phyloP scores from a whole-genome alignment of 2,329 filamentous ascomycete genomes.

The Taxawa tesnikishii region DNA sequence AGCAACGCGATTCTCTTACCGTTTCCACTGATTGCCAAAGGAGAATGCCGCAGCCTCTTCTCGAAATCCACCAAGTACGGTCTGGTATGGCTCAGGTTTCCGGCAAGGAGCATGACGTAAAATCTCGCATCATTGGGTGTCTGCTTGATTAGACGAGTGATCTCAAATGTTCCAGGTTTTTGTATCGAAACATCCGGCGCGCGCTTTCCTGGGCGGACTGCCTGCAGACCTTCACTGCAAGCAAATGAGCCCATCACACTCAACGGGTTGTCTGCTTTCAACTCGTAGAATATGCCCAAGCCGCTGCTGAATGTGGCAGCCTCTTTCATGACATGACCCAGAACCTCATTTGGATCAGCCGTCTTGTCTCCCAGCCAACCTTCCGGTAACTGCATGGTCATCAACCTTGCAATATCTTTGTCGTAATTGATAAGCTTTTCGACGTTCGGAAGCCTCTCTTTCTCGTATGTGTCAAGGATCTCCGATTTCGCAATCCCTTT shows the following conservation, averaged over 20 bases:
- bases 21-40: too few relatives aligned
- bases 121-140: constrained; percentile 32
- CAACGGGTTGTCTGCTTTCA: constrained; percentile 5
- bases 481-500: constrained; percentile 7
- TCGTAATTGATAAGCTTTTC: constrained; percentile 13
- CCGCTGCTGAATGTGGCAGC: constrained; percentile 13
- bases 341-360: constrained; percentile 10
- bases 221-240: background rate
- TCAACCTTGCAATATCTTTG: constrained; percentile 11
- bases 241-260: constrained; percentile 6
- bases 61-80: constrained; percentile 1
- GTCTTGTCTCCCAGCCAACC: constrained; percentile 9
- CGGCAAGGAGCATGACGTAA: constrained; percentile 30
- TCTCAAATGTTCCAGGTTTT: constrained; percentile 33
- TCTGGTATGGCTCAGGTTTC: constrained; percentile 15
- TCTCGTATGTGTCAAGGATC: constrained; percentile 10
- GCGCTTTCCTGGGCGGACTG: constrained; percentile 27
- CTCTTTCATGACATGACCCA: constrained; percentile 11
- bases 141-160: constrained; percentile 30
- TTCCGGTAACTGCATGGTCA: constrained; percentile 12
- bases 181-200: constrained; percentile 34
- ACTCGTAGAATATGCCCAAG: constrained; percentile 11
- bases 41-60: constrained; percentile 9
- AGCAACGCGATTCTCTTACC: too few relatives aligned
- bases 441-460: constrained; percentile 12